A percentile compares a stretch with the other conserved stretches of the same genome.
Conservation (phyloP, 2,329 filamentous ascomycete species). For the Penicillium occitanis region DNA sequence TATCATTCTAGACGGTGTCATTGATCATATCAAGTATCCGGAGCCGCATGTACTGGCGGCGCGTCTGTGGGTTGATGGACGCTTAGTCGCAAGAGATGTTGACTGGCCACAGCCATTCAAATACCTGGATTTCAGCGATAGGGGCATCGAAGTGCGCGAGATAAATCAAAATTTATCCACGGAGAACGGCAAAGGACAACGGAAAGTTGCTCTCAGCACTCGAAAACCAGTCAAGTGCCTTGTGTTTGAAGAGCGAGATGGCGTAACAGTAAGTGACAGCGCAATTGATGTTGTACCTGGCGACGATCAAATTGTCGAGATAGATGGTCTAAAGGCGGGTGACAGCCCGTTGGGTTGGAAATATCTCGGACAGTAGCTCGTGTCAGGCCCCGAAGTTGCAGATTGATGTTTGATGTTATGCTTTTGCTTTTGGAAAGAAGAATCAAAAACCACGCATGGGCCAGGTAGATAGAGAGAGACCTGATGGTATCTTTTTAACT, state of each 20-base stretch:
- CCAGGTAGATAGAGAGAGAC: background rate
- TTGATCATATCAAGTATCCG: constrained; percentile 43
- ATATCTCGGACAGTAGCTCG: constrained; percentile 7
- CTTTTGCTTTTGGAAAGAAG: background rate
- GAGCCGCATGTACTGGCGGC: constrained; percentile 54
- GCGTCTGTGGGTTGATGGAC: constrained; percentile 53
- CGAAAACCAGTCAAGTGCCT: constrained; percentile 54
- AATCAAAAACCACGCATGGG: background rate
- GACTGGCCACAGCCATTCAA: constrained; percentile 62
- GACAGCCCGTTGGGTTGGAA: constrained; percentile 15
- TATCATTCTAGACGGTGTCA: constrained; percentile 45
- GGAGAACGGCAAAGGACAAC: background rate
- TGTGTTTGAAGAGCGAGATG: constrained; percentile 59
- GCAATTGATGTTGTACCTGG: constrained; percentile 60
- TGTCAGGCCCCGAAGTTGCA: background rate
- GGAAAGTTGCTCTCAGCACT: background rate
- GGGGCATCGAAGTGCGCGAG: constrained; percentile 12
- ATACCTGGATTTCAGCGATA: constrained; percentile 27
- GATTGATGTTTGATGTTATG: background rate
- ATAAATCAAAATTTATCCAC: background rate
- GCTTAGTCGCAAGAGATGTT: constrained; percentile 55
- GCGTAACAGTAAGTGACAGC: constrained; percentile 55
- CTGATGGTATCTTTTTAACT: background rate
- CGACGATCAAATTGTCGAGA: constrained; percentile 50
- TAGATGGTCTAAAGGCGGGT: constrained; percentile 10